These are phyloP conservation scores for Vigna nakashimae DNA, from an alignment of 306 rosid genomes.

Conservation along the genomic window DNA sequence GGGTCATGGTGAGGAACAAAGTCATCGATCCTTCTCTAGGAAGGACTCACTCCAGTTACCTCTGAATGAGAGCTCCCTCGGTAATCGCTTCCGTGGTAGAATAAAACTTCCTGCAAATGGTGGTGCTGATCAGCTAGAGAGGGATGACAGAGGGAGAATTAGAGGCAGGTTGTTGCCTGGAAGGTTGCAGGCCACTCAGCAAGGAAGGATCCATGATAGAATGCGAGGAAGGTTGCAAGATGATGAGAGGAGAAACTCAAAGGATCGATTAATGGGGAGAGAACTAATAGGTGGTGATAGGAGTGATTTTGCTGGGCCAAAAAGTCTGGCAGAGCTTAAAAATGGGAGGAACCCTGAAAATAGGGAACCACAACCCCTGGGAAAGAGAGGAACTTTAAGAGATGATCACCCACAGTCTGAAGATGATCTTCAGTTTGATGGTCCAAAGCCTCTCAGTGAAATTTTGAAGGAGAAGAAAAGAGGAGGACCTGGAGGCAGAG, in stretches of 20 bases:
- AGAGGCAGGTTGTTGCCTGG: slow-evolving; percentile 69
- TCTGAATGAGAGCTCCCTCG: slow-evolving; percentile 62
- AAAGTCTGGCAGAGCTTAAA: slow-evolving; percentile 76
- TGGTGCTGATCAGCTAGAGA: slow-evolving; percentile 56
- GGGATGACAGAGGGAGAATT: slow-evolving; percentile 70
- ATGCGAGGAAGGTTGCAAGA: slow-evolving; percentile 70
- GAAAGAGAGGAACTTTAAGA: slow-evolving; percentile 62
- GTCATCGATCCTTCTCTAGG: slow-evolving; percentile 48
- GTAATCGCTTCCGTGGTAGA: slow-evolving; percentile 85
- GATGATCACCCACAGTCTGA: slow-evolving; percentile 57
- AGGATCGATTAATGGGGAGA: slow-evolving; percentile 53
- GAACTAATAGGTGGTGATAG: slow-evolving; percentile 49
- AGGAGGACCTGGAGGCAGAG: slow-evolving; percentile 44
- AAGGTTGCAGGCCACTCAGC: slow-evolving; percentile 59
- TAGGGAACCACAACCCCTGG: slow-evolving; percentile 64
- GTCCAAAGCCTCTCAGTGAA: slow-evolving; percentile 94
- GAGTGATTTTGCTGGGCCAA: slow-evolving; percentile 64
- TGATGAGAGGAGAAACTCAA: slow-evolving; percentile 65
- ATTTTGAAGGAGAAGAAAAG: slow-evolving; percentile 89
- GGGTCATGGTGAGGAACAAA: slow-evolving; percentile 64
- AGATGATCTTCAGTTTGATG: slow-evolving; percentile 71
- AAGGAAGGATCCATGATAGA: slow-evolving; percentile 78
- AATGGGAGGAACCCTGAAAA: slow-evolving; percentile 51
- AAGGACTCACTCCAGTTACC: slow-evolving; percentile 64
- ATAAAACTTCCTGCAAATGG: slow-evolving; percentile 73